Evolutionary conservation across 306 rosid species (phyloP).

Genomic region (Corylus americana): DNA sequence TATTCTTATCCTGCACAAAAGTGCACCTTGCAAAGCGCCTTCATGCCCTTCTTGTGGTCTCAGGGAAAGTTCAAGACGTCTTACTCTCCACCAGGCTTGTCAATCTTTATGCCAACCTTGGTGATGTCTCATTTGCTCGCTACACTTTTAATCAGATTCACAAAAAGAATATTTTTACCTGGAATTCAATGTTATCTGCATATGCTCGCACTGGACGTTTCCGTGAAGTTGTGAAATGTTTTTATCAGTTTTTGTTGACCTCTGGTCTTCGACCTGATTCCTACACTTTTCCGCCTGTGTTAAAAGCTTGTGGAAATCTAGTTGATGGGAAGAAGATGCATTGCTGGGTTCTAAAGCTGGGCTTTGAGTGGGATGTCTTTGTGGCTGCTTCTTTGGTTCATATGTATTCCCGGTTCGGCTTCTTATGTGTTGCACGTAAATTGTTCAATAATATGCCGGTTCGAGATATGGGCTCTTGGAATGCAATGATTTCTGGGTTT

Average conservation of each 20-base stretch:
- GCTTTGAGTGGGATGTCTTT: conserved; percentile 49
- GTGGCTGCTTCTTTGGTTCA: conserved; percentile 53
- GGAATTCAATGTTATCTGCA: conserved; percentile 61
- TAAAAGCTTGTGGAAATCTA: conserved; percentile 47
- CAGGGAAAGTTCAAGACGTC: conserved; percentile 39
- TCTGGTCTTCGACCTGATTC: conserved; percentile 42
- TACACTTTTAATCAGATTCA: conserved; percentile 40
- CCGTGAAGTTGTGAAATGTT: conserved; percentile 44
- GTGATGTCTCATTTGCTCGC: conserved; percentile 38
- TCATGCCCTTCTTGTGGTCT: conserved; percentile 47
- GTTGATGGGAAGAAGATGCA: conserved; percentile 47
- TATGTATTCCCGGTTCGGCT: conserved; percentile 49
- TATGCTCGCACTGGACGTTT: conserved; percentile 39
- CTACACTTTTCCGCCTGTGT: conserved; percentile 54
- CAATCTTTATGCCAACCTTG: conserved; percentile 45
- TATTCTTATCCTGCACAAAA: conserved; percentile 41
- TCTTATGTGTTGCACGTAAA: conserved; percentile 30
- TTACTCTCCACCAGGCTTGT: conserved; percentile 42
- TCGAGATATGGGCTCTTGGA: conserved; percentile 53
- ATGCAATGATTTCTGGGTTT: conserved; percentile 58
- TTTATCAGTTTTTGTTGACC: conserved; percentile 26
- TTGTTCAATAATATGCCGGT: conserved; percentile 40
- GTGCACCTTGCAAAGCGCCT: conserved; percentile 41
- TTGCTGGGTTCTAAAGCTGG: conserved; percentile 48
- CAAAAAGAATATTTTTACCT: conserved; percentile 44